Evolutionary conservation across 139 green algal genomes (phyloP).

Genomic region (Micractinium conductrix): DNA sequence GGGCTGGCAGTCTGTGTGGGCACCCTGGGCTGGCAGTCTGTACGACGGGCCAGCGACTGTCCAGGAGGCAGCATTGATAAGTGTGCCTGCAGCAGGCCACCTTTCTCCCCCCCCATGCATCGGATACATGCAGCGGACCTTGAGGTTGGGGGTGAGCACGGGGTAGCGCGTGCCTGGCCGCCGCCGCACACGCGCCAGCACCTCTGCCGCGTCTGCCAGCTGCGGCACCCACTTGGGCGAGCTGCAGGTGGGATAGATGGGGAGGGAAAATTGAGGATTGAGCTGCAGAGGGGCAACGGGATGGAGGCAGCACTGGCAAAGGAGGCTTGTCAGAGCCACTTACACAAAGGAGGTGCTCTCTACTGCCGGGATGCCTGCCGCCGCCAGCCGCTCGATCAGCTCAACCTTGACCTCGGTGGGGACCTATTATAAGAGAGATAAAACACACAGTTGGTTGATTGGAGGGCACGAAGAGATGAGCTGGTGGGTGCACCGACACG

Average conservation of each 20-base stretch:
- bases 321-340: neutral
- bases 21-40: too few relatives aligned
- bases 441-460: too few relatives aligned
- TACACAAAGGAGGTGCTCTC: constrained; percentile 90
- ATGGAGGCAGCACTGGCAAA: too few relatives aligned
- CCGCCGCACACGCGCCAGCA: constrained; percentile 66
- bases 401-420: constrained; percentile 75
- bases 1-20: too few relatives aligned
- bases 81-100: too few relatives aligned
- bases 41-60: too few relatives aligned
- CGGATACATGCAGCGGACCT: constrained; percentile 47
- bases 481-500: too few relatives aligned
- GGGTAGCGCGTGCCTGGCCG: constrained; percentile 68
- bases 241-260: neutral
- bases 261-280: neutral
- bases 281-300: neutral
- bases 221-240: constrained; percentile 93
- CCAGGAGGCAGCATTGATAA: too few relatives aligned
- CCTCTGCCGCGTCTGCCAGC: constrained; percentile 81
- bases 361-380: constrained; percentile 69
- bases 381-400: constrained; percentile 74
- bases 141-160: constrained; percentile 90
- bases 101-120: too few relatives aligned
- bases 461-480: too few relatives aligned
- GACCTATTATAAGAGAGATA: constrained; percentile 40